These are phyloP conservation scores for Venturia nashicola DNA, from an alignment of 2,329 filamentous ascomycete species.

Conservation along the genomic window DNA sequence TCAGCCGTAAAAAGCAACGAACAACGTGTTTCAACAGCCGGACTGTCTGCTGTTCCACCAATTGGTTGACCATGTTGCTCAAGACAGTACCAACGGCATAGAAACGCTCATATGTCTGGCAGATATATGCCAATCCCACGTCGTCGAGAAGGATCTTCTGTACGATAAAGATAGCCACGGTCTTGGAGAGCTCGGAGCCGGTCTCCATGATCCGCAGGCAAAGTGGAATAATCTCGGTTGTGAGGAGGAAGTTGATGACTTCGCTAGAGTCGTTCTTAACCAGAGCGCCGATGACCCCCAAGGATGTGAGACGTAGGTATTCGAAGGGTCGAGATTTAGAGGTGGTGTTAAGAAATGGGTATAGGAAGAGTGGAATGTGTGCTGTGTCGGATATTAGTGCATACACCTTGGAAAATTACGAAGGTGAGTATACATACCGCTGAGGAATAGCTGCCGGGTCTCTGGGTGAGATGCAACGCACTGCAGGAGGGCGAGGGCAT, in stretches of 20 bases:
- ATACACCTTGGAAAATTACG: not conserved
- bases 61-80: constrained; percentile 96
- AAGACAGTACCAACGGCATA: constrained; percentile 95
- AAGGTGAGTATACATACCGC: constrained; percentile 46
- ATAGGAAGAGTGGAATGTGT: constrained; percentile 93
- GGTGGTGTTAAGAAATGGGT: constrained; percentile 96
- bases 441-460: constrained; percentile 83
- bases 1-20: constrained; percentile 89
- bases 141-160: constrained; percentile 98
- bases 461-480: constrained; percentile 97
- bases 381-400: constrained; percentile 39
- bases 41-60: constrained; percentile 95
- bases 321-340: constrained; percentile 97
- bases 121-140: constrained; percentile 94
- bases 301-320: constrained; percentile 86
- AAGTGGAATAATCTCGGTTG: constrained; percentile 94
- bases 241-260: constrained; percentile 97
- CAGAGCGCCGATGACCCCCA: constrained; percentile 90
- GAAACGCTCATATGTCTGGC: constrained; percentile 95
- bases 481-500: constrained; percentile 87
- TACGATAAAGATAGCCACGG: constrained; percentile 97
- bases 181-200: constrained; percentile 95
- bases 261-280: constrained; percentile 99
- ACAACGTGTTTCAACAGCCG: constrained; percentile 95
- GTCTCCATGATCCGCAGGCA: constrained; percentile 99